Evolutionary conservation across 164 flowering plant species (phyloP), one percentile per base, ranked within the genome.

Genomic region (Dillenia turbinata): DNA sequence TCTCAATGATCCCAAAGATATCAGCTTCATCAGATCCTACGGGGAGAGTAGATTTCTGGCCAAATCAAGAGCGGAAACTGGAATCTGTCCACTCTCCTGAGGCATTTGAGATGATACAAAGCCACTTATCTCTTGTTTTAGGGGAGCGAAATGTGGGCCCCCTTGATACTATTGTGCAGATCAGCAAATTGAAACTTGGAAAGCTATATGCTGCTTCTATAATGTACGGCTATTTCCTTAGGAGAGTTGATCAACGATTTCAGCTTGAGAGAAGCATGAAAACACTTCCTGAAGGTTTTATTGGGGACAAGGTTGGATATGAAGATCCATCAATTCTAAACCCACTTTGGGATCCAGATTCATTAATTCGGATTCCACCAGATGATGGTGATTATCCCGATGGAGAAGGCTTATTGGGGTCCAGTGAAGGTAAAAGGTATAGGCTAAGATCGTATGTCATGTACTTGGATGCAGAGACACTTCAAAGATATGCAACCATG

Each of bases 201-300:
- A 93, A 93, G 83, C 83, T 93, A 9, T 93, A 93, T 69, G 98
- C 98, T 61, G 97, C 98, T 52, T 90, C 98, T 12, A 85, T 89
- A 44, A 90, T 93, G 95, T 90, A 93, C 57, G 98, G 97, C 19
- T 93, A 93, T 66, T 93, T 93, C 69, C 92, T 93, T 7, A 81
- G 76, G 72, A 75, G 97, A 75, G 98, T 93, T 55, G 97, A 93
- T 66, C 70, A 85, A 62, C 78, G 97, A 55, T 93, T 78, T 64
- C 97, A 90, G 71, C 86, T 93, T 0, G 98, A 90, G 69, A 79
- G 86, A 77, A 72, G 84, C 45, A 81, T 89, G 92, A 82, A 81
- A 58, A 83, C 87, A 10, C 94, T 86, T 64, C 89, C 98, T 0
- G 72, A 73, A 55, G 80, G 73, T 40, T 69, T 77, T 49, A 58